Conservation (phyloP, 768 basidiomycete genomes). For the Pleurotus tuoliensis region DNA sequence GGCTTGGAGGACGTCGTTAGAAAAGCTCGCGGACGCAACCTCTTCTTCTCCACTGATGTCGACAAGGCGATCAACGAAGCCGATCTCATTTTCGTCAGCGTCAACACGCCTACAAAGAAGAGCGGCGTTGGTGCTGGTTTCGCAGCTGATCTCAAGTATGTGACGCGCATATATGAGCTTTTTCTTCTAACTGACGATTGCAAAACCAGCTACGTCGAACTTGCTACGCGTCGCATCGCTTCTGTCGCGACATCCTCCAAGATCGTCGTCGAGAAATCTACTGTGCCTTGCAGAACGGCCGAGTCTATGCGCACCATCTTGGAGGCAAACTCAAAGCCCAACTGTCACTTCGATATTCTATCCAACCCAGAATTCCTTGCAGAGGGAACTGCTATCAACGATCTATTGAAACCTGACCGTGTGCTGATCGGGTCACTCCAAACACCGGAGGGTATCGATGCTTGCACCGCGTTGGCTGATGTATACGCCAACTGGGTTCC, state of each 20-base stretch:
- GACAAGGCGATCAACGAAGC: constrained; percentile 92
- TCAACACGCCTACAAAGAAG: constrained; percentile 99
- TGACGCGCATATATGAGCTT: constrained; percentile 15
- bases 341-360: constrained; percentile 92
- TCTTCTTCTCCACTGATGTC: constrained; percentile 96
- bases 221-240: constrained; percentile 95
- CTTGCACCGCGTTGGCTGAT: constrained; percentile 69
- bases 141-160: constrained; percentile 97
- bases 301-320: constrained; percentile 99
- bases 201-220: constrained; percentile 82
- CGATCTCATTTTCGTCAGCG: constrained; percentile 96
- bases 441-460: constrained; percentile 78
- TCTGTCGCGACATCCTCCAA: constrained; percentile 86
- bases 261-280: constrained; percentile 99
- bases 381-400: constrained; percentile 92
- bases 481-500: constrained; percentile 98
- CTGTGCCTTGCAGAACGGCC: constrained; percentile 97
- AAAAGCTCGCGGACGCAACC: constrained; percentile 84
- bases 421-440: constrained; percentile 97
- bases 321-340: constrained; percentile 93
- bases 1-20: constrained; percentile 91
- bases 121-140: constrained; percentile 95
- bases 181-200: constrained; percentile 3
- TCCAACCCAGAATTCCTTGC: constrained; percentile 99
- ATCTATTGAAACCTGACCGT: constrained; percentile 88